Base-by-base conservation (phyloP, 352 stramenopile species). In the Blastocystis sp. region DNA sequence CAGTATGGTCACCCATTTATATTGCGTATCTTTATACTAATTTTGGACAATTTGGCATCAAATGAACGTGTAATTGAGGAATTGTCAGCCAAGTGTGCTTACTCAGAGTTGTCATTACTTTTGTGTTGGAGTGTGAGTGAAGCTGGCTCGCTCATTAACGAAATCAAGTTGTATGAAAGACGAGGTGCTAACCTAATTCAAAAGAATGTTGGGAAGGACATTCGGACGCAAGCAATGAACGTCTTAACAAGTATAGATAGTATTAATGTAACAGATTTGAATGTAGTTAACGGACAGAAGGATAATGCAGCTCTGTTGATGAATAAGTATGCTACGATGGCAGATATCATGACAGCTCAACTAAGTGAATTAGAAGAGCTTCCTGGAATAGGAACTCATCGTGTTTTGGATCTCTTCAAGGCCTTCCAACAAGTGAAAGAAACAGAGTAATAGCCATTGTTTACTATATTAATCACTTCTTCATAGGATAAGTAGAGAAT, bases 111-210 rank as follows among this genome's bases (percentile, higher is more conserved):
- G 14, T 65, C 71, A 16, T 12, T 83, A 0, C 37, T 83, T 29
- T 24, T 83, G 19, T 83, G 71, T 51, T 65, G 51, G 29, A 65
- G 11, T 29, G n/a, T 65, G 39, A 37, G 19, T 27, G 71, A 83
- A 65, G 71, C 71, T 42, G 71, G n/a, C 43, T 59, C 49, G 1
- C 58, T 65, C 19, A 65, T 83, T 2, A 59, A 29, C 2, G 37
- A n/a, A 66, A 65, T 83, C 4, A 83, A 83, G n/a, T 27, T 49
- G 9, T 83, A 83, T 67, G 71, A 83, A 19, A 83, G 39, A 49
- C 71, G 71, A 27, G 71, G 71, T 54, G 37, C 51, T n/a, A 54
- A 83, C 9, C 63, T 83, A n/a, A 83, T 83, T 43, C 71, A 46
- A 21, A 83, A 83, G 49, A 29, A 63, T 63, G 32, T 63, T 27